Evolutionary conservation across 1,284 basidiomycete species (phyloP).

Genomic region (Pyrrhoderma lamaoense): DNA sequence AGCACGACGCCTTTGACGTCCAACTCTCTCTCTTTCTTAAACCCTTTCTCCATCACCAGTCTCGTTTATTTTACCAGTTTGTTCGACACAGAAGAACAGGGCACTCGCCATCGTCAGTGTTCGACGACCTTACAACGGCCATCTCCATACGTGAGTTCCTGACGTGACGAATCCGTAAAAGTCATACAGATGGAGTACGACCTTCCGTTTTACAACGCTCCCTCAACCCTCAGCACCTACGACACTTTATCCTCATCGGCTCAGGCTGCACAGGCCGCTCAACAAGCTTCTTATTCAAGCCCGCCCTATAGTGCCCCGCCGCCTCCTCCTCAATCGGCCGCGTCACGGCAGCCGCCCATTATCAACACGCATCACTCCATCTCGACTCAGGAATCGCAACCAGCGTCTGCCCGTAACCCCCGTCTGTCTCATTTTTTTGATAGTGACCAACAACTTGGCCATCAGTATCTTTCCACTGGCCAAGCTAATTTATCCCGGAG

Average conservation of each 20-base stretch:
- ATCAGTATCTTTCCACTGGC: slow-evolving; percentile 46
- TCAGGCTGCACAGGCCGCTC: slow-evolving; percentile 40
- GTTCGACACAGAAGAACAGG: not conserved
- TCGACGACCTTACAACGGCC: slow-evolving; percentile 1
- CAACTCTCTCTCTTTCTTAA: not conserved
- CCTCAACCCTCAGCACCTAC: slow-evolving; percentile 33
- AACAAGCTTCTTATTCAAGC: slow-evolving; percentile 45
- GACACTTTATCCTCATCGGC: slow-evolving; percentile 57
- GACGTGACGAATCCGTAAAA: slow-evolving; percentile 44
- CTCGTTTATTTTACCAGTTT: not conserved
- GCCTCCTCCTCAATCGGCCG: slow-evolving; percentile 34
- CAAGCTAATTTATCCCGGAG: slow-evolving; percentile 54
- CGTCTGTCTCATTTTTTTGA: slow-evolving; percentile 59
- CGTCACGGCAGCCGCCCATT: slow-evolving; percentile 22
- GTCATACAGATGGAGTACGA: slow-evolving; percentile 52
- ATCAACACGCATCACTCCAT: slow-evolving; percentile 29
- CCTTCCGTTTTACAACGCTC: slow-evolving; percentile 75
- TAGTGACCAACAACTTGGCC: slow-evolving; percentile 43
- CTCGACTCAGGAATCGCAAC: slow-evolving; percentile 26
- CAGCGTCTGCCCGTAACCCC: slow-evolving; percentile 43
- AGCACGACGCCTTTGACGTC: not conserved
- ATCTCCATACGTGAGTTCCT: slow-evolving; percentile 4
- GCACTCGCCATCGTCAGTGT: not conserved
- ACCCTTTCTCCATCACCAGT: not conserved
- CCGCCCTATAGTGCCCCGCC: slow-evolving; percentile 37